Evolutionary conservation across 2,329 filamentous ascomycete genomes (phyloP), one percentile per base, ranked within the genome.

Genomic region (Diaporthe citrichinensis): DNA sequence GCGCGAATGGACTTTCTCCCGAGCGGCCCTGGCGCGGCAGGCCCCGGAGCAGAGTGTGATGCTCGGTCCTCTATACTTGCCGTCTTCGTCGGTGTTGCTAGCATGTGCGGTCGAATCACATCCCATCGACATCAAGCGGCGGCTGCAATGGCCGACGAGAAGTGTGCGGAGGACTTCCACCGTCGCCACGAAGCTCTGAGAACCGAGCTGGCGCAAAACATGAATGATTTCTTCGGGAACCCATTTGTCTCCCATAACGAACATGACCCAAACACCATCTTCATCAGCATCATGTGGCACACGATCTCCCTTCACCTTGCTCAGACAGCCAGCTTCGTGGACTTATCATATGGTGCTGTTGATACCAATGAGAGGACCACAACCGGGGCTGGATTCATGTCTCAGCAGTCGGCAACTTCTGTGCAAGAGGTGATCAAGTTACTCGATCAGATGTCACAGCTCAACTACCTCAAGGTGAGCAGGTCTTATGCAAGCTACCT

Each of bases 31-130:
- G 9, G 15, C 6, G 25, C 2, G 9, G 20, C 41, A 44, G 20
- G 12, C 20, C 36, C 28, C 6, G 44, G 25, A 23, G 61, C 10
- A 3, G 41, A 34, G 14, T 49, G 41, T 8, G 61, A 67, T 49
- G 25, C 41, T 0, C 49, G 41, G 4, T 49, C 28, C 9, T 67
- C 61, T 14, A 46, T 49, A 3, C 61, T 67, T 28, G 28, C 61
- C 41, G n/a, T 34, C 8, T 49, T 49, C 10, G 61, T 51, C 28
- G 14, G 61, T 15, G 61, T 44, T 49, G 61, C 61, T 34, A 31
- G 61, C 25, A 67, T 67, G 61, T 67, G 61, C 20, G 61, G 61
- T n/a, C 61, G 31, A n/a, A 44, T 67, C 25, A 67, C 61, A 23
- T 49, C 41, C 10, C 61, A 67, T 49, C 61, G 61, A 36, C 61